Evolutionary conservation across 768 basidiomycete species (phyloP).

Genomic region (Rhodosporidiobolus sp.): DNA sequence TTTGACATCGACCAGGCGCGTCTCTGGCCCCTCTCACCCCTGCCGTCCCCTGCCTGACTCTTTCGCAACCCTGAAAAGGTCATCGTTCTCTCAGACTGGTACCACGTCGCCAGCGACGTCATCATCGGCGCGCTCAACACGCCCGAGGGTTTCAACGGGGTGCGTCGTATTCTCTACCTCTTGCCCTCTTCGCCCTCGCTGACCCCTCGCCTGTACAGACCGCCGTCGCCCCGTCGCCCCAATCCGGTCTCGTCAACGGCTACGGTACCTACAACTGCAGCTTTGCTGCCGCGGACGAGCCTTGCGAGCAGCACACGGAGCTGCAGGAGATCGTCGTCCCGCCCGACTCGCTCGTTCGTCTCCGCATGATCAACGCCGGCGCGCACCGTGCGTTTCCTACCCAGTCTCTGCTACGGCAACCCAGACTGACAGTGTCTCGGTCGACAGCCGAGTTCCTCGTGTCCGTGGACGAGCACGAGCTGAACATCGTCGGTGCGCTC

Average conservation of each 20-base stretch:
- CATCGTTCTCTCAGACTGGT: slow-evolving; percentile 12
- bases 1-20: slow-evolving; percentile 44
- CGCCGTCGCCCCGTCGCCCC: slow-evolving; percentile 16
- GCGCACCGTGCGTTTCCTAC: slow-evolving; percentile 3
- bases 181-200: not conserved
- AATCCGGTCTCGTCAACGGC: slow-evolving; percentile 15
- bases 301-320: slow-evolving; percentile 1
- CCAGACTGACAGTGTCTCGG: too few species aligned
- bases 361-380: slow-evolving; percentile 25
- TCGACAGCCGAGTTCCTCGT: not conserved
- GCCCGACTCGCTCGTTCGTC: slow-evolving; percentile 7
- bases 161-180: not conserved
- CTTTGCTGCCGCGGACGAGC: not conserved
- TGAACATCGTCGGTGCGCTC: not conserved
- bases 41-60: not conserved
- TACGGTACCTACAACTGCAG: slow-evolving; percentile 21
- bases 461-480: slow-evolving; percentile 22
- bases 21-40: not conserved
- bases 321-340: slow-evolving; percentile 9
- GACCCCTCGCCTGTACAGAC: not conserved
- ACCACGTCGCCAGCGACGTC: slow-evolving; percentile 24
- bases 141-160: slow-evolving; percentile 32
- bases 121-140: slow-evolving; percentile 33
- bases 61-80: not conserved
- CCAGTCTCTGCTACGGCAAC: not conserved